Conservation (phyloP, 2,329 filamentous ascomycete species). For the Metarhizium rileyi region DNA sequence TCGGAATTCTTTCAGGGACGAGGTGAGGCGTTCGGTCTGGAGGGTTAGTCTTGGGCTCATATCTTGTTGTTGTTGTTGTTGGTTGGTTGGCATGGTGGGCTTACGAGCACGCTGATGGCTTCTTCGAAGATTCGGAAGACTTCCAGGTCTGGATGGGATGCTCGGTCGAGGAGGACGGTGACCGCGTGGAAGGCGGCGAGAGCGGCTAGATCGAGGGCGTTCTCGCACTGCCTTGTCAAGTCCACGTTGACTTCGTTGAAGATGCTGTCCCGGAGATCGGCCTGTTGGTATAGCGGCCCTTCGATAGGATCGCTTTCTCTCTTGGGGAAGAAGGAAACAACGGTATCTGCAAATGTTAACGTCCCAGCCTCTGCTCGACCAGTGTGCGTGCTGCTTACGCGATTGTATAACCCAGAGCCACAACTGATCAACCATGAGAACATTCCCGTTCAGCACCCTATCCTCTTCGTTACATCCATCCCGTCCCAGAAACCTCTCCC, state of each 20-base stretch:
- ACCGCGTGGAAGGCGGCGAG: slow-evolving; percentile 53
- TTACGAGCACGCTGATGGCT: slow-evolving; percentile 51
- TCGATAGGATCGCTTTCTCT: slow-evolving; percentile 44
- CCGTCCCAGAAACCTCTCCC: slow-evolving; percentile 13
- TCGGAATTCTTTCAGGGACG: slow-evolving; percentile 52
- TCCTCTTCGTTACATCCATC: slow-evolving; percentile 17
- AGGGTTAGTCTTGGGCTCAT: background rate
- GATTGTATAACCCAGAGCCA: slow-evolving; percentile 52
- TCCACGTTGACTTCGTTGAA: slow-evolving; percentile 59
- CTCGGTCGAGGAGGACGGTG: slow-evolving; percentile 49
- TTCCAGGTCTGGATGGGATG: slow-evolving; percentile 51
- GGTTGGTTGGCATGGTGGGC: slow-evolving; percentile 5
- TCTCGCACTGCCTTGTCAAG: slow-evolving; percentile 51
- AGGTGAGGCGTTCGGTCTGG: slow-evolving; percentile 53
- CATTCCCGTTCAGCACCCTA: slow-evolving; percentile 41
- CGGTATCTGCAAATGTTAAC: slow-evolving; percentile 29
- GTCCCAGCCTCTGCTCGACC: background rate
- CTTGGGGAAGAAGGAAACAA: slow-evolving; percentile 46
- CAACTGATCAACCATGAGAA: slow-evolving; percentile 58
- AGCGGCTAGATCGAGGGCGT: slow-evolving; percentile 51
- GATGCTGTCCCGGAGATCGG: slow-evolving; percentile 52
- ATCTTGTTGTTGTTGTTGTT: too few relatives aligned
- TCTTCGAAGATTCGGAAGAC: slow-evolving; percentile 58
- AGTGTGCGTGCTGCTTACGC: slow-evolving; percentile 26
- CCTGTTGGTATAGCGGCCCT: slow-evolving; percentile 47